Evolutionary conservation across 148 eudicot genomes (phyloP).

Genomic region (Chenopodium album): DNA sequence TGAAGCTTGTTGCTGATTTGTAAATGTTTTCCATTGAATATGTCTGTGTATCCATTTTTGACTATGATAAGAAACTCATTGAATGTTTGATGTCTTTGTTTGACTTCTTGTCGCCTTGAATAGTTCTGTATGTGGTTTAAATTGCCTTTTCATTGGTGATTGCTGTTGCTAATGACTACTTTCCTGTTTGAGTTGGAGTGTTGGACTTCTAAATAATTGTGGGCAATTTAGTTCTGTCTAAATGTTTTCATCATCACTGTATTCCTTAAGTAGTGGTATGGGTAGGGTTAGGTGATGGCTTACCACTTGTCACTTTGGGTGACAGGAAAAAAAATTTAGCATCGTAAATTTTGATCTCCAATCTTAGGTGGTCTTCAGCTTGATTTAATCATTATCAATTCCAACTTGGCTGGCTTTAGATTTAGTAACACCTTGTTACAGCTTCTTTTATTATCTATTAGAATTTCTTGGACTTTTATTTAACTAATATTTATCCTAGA

Average conservation of each 20-base stretch:
- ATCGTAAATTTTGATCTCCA: not conserved
- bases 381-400: not conserved
- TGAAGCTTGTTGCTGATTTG: not conserved
- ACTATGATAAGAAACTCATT: not conserved
- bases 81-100: not conserved
- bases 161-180: not conserved
- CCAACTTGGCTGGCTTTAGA: not conserved
- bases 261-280: not conserved
- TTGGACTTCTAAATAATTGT: not conserved
- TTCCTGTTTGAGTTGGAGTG: not conserved
- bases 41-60: not conserved
- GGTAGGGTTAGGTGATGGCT: not conserved
- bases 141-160: not conserved
- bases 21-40: not conserved
- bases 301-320: not conserved
- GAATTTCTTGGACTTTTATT: not conserved
- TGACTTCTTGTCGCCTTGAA: not conserved
- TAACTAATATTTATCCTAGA: not conserved
- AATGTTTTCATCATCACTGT: not conserved
- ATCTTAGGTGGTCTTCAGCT: not conserved
- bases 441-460: not conserved
- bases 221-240: not conserved
- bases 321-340: not conserved
- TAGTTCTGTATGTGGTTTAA: not conserved
- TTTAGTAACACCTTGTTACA: not conserved